A percentile compares a stretch with the other conserved stretches of the same genome.
Evolutionary conservation across 495 filamentous ascomycete genomes (phyloP).

Genomic region (Daldinia loculata): DNA sequence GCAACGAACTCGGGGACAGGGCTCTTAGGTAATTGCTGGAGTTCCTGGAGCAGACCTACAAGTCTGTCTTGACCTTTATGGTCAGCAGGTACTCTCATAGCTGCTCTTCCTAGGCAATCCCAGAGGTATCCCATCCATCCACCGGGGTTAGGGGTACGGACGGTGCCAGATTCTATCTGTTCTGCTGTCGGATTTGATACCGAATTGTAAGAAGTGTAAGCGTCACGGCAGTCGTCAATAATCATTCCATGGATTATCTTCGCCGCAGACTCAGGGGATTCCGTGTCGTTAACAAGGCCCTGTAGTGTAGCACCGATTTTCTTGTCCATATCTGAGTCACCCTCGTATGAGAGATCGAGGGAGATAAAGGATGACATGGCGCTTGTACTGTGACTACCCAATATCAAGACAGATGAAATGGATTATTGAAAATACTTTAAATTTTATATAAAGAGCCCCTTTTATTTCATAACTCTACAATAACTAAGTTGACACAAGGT

Average conservation of each 20-base stretch:
- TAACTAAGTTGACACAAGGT: not conserved
- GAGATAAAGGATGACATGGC: constrained; percentile 1
- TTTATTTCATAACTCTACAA: not conserved
- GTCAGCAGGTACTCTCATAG: not conserved
- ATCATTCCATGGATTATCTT: not conserved
- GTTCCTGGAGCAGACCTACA: not conserved
- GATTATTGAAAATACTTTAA: not conserved
- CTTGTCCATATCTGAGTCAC: not conserved
- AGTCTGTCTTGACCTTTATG: not conserved
- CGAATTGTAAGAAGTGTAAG: not conserved
- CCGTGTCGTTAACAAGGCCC: not conserved
- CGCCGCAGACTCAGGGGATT: not conserved
- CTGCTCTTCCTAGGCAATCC: not conserved
- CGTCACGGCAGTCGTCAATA: not conserved
- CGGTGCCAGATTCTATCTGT: not conserved
- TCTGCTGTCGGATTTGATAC: not conserved
- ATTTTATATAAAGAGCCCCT: not conserved
- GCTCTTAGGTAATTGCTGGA: not conserved
- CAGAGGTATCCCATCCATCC: not conserved
- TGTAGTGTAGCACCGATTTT: not conserved
- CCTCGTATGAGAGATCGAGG: not conserved
- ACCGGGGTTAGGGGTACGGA: not conserved
- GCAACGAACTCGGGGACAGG: not conserved
- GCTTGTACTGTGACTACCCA: not conserved
- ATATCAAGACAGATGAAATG: not conserved